Conservation (phyloP, 345 rosid genomes). For the Syzygium jambos region DNA sequence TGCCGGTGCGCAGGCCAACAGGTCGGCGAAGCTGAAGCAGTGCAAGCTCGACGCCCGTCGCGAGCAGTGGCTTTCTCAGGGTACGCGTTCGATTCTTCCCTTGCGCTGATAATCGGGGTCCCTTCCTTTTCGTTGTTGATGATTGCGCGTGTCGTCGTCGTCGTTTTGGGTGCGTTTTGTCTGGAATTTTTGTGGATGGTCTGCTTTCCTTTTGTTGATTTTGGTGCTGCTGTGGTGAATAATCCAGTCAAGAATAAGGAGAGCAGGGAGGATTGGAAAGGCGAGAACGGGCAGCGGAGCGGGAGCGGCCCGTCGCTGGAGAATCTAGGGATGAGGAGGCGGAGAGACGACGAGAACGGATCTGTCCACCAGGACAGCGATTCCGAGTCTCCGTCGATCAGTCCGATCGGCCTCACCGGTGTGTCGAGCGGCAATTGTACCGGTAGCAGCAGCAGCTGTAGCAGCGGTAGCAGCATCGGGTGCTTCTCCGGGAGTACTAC, state of each 20-base stretch:
- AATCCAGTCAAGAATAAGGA: constrained; percentile 40
- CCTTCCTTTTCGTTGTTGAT: background rate
- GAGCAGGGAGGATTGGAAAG: constrained; percentile 29
- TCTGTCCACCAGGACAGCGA: constrained; percentile 48
- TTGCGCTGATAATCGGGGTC: background rate
- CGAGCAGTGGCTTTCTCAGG: constrained; percentile 97
- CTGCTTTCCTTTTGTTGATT: background rate
- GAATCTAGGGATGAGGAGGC: constrained; percentile 25
- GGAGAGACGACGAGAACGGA: constrained; percentile 10
- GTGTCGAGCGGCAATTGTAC: constrained; percentile 32
- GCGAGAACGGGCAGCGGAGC: constrained; percentile 6
- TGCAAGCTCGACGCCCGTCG: constrained; percentile 95
- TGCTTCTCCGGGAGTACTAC: constrained; percentile 80
- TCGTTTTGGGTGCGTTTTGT: background rate
- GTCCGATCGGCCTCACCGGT: constrained; percentile 35
- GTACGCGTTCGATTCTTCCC: constrained; percentile 13
- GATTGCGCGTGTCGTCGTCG: background rate
- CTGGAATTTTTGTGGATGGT: background rate
- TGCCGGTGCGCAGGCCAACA: constrained; percentile 40
- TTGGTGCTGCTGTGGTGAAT: background rate
- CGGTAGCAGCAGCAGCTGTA: constrained; percentile 16
- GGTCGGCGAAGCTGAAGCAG: constrained; percentile 91
- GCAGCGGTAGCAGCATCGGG: constrained; percentile 63
- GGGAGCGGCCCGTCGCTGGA: constrained; percentile 26
- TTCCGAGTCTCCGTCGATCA: constrained; percentile 47